Evolutionary conservation across 176 grass and related monocot genomes (phyloP), one percentile per base, ranked within the genome.

Genomic region (Chloris gayana): DNA sequence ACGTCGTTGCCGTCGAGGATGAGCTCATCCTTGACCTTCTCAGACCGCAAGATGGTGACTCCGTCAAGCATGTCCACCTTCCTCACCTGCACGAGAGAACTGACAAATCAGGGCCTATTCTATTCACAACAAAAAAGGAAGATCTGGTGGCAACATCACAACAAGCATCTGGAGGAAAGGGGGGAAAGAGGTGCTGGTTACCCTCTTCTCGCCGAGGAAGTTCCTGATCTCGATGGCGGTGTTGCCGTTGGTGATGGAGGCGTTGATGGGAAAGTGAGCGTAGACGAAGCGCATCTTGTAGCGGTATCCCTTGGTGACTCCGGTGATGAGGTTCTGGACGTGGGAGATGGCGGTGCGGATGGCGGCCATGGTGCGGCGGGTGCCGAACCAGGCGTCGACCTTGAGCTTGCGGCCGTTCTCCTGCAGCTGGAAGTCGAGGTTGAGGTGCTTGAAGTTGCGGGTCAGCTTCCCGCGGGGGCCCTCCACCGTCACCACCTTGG

Each of bases 11-110:
- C 89, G 22, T 98, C 92, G 45, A 98, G 89, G 70, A 92, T 1
- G n/a, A 98, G 86, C 87, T 98, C 92, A 73, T 98, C 92, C 87
- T 98, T 98, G 14, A 98, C 95, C 75, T 98, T 98, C 69, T 94
- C 95, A 0, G 95, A 98, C 22, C 92, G 69, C 24, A 87, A 5
- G 83, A 94, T 90, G 65, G 88, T 89, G 18, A 98, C 92, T 21
- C 88, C 92, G 0, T 98, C 85, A 2, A 98, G 90, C 92, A 98
- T 92, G 83, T 98, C 91, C 26, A 97, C 94, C 72, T 97, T 97
- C 57, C 91, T 87, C 39, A 97, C 94, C 91, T 91, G 76, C 0
- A 44, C n/a, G 2, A 56, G 4, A 59, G 14, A 2, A 14, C 3
- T 12, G 11, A 14, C 47, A 5, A 50, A 50, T 50, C 47, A 50